A percentile compares a stretch with the other conserved stretches of the same genome.
Evolutionary conservation across 129 eudicot genomes (phyloP).

Genomic region (Centella asiatica): DNA sequence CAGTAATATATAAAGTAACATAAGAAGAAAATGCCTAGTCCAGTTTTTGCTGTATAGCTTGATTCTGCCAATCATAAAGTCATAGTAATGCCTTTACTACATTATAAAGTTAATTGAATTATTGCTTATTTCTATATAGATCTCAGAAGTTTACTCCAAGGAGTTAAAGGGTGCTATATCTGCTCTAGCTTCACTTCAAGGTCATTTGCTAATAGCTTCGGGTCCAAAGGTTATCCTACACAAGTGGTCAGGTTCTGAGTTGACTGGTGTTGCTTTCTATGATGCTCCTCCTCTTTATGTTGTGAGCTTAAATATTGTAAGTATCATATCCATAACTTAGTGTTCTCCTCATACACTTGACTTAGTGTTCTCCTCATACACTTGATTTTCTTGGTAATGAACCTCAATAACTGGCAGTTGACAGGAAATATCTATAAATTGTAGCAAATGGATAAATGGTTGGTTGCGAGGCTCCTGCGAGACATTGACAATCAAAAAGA

Average conservation of each 20-base stretch:
- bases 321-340: slow-evolving; percentile 18
- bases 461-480: not conserved
- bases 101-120: too few species aligned
- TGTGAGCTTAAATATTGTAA: slow-evolving; percentile 91
- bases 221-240: slow-evolving; percentile 95
- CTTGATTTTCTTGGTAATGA: not conserved
- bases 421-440: not conserved
- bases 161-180: slow-evolving; percentile 98
- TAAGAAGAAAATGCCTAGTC: not conserved
- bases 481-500: not conserved
- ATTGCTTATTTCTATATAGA: slow-evolving; percentile 35
- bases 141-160: slow-evolving; percentile 79
- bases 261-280: slow-evolving; percentile 83
- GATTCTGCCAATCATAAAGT: not conserved
- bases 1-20: too few species aligned
- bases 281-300: slow-evolving; percentile 98
- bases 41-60: not conserved
- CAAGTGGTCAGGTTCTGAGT: slow-evolving; percentile 90
- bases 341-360: not conserved
- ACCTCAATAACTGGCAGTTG: not conserved
- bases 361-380: not conserved
- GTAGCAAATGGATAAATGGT: not conserved
- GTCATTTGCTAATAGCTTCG: slow-evolving; percentile 81
- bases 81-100: too few species aligned
- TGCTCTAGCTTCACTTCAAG: slow-evolving; percentile 92